These are phyloP conservation scores for Trifolium subterraneum DNA, from an alignment of 306 rosid species.

Conservation along the genomic window DNA sequence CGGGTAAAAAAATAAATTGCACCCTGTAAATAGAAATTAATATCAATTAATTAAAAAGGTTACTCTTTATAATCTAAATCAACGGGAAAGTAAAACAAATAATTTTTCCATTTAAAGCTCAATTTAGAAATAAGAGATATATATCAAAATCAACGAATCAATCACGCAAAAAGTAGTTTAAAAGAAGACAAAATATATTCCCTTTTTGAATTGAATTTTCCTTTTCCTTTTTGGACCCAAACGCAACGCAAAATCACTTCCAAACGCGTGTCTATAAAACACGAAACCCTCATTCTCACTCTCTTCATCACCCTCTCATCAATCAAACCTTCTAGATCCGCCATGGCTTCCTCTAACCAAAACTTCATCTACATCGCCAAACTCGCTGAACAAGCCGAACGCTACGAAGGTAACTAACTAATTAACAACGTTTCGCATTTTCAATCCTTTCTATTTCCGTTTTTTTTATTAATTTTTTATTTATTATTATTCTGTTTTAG, in stretches of 20 bases:
- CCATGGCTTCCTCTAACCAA: conserved; percentile 63
- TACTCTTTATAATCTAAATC: too few species aligned
- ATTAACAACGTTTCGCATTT: background rate
- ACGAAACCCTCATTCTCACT: background rate
- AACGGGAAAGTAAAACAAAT: too few species aligned
- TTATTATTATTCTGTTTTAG: conserved; percentile 30
- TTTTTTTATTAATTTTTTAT: background rate
- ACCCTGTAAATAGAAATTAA: too few species aligned
- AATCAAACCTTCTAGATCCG: conserved; percentile 22
- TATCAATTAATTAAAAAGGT: too few species aligned
- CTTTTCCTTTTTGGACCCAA: background rate
- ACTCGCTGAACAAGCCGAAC: conserved; percentile 79
- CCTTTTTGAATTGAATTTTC: background rate
- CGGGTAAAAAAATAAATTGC: too few species aligned
- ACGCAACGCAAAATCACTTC: background rate
- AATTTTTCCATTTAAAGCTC: too few species aligned
- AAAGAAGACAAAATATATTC: background rate
- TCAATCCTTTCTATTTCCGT: background rate
- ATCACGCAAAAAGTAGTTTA: background rate
- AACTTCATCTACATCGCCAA: conserved; percentile 65
- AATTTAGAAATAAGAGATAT: too few species aligned
- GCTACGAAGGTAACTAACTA: conserved; percentile 51
- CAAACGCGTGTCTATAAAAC: background rate
- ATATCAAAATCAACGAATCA: background rate
- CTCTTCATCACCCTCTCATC: background rate